Evolutionary conservation across 202 grass and related monocot genomes (phyloP), one percentile per base, ranked within the genome.

Genomic region (Setaria italica): DNA sequence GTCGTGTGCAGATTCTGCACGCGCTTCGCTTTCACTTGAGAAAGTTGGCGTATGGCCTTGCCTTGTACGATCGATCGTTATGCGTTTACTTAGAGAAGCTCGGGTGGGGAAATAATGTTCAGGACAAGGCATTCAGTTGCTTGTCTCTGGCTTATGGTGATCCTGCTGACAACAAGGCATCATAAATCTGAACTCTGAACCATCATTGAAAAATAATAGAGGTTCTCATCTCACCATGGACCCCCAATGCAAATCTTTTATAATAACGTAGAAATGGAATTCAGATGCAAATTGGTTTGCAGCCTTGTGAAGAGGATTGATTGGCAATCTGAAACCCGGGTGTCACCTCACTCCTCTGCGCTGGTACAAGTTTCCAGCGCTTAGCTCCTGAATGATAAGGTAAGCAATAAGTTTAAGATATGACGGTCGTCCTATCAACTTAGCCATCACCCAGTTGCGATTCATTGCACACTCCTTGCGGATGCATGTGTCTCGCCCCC

Each of bases 31-130:
- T 82, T 86, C 88, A 72, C 34, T 46, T 47, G 13, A 3, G 78
- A 89, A 89, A 85, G 88, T 62, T 77, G 19, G 45, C 1, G 4
- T 49, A n/a, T 70, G n/a, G 34, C 46, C 55, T 71, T 81, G 82
- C 14, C 30, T 35, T 21, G 72, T 33, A 39, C 58, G 0, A 62
- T 73, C 9, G 7, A 41, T 57, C 25, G 39, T 14, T 65, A 67
- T 1, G 68, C 76, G 10, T 67, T 80, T 84, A 73, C 87, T 74
- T 79, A 4, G 17, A 73, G 13, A 20, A 46, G 32, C 63, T 35
- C 13, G 13, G 25, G 30, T 25, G 73, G 20, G 54, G 19, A 35
- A 57, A 72, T n/a, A 57, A 72, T n/a, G 80, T 71, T 84, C 54
- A 56, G 56, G 46, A 13, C 20, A 84, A 64, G 25, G 32, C 46